phyloP scores from a whole-genome alignment of 257 asterid genomes.

The Solanum dulcamara region DNA sequence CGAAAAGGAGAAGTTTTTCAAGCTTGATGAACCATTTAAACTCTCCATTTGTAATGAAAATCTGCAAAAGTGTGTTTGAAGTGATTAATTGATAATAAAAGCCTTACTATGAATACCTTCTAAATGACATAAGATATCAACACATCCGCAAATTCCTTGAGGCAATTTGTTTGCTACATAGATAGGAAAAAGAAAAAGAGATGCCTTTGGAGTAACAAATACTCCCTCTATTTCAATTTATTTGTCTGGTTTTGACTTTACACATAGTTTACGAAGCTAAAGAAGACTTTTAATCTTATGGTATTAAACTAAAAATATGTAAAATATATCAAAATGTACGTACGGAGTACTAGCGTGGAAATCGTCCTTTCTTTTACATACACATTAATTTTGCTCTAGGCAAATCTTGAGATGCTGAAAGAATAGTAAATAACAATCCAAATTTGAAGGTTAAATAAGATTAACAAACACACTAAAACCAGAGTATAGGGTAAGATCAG shows the following conservation, averaged over 20 bases:
- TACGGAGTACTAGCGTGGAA: background rate
- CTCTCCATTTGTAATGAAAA: conserved; percentile 6
- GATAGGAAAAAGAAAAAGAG: background rate
- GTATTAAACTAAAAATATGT: background rate
- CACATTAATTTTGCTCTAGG: background rate
- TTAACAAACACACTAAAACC: background rate
- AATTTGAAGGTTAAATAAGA: background rate
- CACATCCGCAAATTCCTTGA: background rate
- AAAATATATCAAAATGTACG: background rate
- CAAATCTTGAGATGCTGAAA: background rate
- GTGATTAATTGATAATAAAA: background rate
- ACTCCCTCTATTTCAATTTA: background rate
- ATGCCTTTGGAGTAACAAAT: background rate
- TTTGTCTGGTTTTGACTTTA: background rate
- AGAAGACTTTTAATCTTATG: background rate
- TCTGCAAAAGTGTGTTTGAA: background rate
- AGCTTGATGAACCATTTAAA: conserved; percentile 4
- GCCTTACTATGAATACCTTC: background rate
- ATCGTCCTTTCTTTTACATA: background rate
- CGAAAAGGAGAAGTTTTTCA: background rate
- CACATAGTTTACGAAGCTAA: background rate
- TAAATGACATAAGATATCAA: background rate
- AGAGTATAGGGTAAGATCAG: background rate
- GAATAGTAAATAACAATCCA: background rate
- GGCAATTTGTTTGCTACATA: background rate